A percentile compares a stretch with the other conserved stretches of the same genome.
These are phyloP conservation scores for Microbotryomycetes sp. DNA, from an alignment of 1,284 basidiomycete genomes.

Conservation along the genomic window DNA sequence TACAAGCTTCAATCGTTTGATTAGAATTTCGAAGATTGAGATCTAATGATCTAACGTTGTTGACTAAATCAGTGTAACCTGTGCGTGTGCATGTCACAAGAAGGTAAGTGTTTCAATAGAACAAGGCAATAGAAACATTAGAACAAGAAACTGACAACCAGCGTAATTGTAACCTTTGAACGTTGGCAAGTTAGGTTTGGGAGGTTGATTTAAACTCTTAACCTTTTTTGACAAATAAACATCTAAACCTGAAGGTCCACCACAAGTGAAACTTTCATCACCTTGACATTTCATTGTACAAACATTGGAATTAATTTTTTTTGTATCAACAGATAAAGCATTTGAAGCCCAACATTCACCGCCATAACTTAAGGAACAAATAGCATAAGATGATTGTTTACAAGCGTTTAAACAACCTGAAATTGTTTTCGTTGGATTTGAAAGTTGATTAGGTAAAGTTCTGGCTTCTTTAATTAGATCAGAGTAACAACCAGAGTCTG, in stretches of 20 bases:
- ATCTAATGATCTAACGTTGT: constrained; percentile 15
- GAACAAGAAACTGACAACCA: neutral
- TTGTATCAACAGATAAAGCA: constrained; percentile 8
- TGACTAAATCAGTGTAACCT: constrained; percentile 20
- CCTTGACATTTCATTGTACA: constrained; percentile 10
- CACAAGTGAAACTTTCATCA: constrained; percentile 9
- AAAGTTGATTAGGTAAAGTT: constrained; percentile 9
- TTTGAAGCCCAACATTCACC: constrained; percentile 25
- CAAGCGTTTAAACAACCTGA: constrained; percentile 9
- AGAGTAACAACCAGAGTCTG: constrained; percentile 17
- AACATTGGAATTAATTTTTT: neutral
- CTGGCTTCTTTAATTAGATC: constrained; percentile 15
- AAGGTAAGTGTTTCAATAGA: too few relatives aligned
- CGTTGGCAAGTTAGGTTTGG: constrained; percentile 1
- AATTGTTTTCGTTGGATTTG: constrained; percentile 12
- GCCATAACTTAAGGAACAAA: constrained; percentile 17
- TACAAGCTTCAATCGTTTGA: constrained; percentile 21
- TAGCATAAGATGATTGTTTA: neutral
- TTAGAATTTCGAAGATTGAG: constrained; percentile 7
- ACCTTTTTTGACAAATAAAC: constrained; percentile 7
- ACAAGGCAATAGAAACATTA: too few relatives aligned
- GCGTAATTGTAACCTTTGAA: constrained; percentile 15
- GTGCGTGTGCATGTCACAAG: too few relatives aligned
- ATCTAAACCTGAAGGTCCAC: constrained; percentile 13
- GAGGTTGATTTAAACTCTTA: neutral